A percentile compares a stretch with the other conserved stretches of the same genome.
Conservation (phyloP, 495 filamentous ascomycete genomes). For the Penicillium flavigenum region DNA sequence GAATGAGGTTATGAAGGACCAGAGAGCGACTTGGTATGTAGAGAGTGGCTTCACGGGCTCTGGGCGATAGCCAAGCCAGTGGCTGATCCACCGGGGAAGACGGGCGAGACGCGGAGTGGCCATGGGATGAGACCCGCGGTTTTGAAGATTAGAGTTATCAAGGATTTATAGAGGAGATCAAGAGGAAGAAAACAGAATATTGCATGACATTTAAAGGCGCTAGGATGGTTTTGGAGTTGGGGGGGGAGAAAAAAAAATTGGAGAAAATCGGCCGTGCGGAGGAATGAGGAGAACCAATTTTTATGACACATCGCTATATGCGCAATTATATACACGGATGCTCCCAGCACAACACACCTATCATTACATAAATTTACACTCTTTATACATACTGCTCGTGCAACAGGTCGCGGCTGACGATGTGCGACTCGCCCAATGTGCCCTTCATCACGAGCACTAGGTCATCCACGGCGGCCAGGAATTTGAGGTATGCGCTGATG, state of each 20-base stretch:
- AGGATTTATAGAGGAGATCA: not conserved
- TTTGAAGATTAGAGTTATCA: not conserved
- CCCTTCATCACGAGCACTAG: conserved; percentile 46
- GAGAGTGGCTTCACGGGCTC: conserved; percentile 26
- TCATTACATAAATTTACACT: no score
- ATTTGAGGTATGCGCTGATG: conserved; percentile 38
- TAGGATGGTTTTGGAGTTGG: not conserved
- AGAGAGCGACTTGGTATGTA: conserved; percentile 27
- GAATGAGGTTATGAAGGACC: conserved; percentile 40
- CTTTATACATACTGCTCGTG: conserved; percentile 20
- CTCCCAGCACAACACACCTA: no score
- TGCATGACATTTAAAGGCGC: not conserved
- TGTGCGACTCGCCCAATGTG: conserved; percentile 42
- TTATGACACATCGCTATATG: conserved; percentile 10
- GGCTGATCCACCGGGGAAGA: conserved; percentile 36
- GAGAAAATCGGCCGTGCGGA: conserved; percentile 20
- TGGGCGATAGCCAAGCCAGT: conserved; percentile 41
- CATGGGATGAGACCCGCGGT: conserved; percentile 8
- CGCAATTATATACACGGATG: not conserved
- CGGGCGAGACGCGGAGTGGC: conserved; percentile 28
- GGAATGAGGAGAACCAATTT: conserved; percentile 13
- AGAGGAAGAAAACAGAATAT: conserved; percentile 5
- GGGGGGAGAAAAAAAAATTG: conserved; percentile 14
- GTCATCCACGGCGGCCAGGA: conserved; percentile 40
- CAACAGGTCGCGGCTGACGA: conserved; percentile 32